Base-by-base conservation (phyloP, 2,329 filamentous ascomycete genomes). In the Fusarium sp. region DNA sequence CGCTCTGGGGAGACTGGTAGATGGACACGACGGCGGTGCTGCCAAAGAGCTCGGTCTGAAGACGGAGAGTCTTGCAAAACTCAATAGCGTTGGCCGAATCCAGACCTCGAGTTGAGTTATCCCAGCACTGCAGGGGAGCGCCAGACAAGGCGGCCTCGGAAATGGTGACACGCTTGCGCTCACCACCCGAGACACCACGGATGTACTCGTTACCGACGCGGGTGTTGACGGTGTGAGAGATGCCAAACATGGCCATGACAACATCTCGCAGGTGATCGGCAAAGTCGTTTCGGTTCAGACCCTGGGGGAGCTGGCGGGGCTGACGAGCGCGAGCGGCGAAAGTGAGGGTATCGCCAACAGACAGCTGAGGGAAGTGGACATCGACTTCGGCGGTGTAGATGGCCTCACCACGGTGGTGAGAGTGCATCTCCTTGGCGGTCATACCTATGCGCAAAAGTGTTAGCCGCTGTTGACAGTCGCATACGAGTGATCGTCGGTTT, bases 371-470 rank as follows among this genome's bases (percentile, higher is more conserved):
- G 79, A 95, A 95, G 83, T 95, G 93, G 6, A 93, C 92, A 80
- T 97, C 95, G 39, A 94, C 92, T 82, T 97, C 94, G 68, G 93
- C 93, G 0, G 93, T 95, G 84, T 97, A 97, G 81, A 97, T 95
- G 71, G 93, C 93, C 83, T 97, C 94, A 74, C 94, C 94, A 32
- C 93, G 92, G 84, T 96, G 95, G 71, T 89, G 87, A 13, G 89
- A 90, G 83, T 93, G 90, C 93, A 97, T 96, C 80, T 94, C 89
- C 79, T 93, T 84, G 66, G 93, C 88, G 4, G 89, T 85, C 78
- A 94, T 88, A 75, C 92, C 90, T 88, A 70, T 67, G 41, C 25
- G 30, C 48, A 16, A 25, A 30, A 41, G 66, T 75, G 66, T 82
- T 67, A 70, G 62, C 73, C 30, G 50, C 45, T 56, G 16, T 34